phyloP scores from a whole-genome alignment of 2,329 filamentous ascomycete genomes.

The Acrodontium crateriforme region DNA sequence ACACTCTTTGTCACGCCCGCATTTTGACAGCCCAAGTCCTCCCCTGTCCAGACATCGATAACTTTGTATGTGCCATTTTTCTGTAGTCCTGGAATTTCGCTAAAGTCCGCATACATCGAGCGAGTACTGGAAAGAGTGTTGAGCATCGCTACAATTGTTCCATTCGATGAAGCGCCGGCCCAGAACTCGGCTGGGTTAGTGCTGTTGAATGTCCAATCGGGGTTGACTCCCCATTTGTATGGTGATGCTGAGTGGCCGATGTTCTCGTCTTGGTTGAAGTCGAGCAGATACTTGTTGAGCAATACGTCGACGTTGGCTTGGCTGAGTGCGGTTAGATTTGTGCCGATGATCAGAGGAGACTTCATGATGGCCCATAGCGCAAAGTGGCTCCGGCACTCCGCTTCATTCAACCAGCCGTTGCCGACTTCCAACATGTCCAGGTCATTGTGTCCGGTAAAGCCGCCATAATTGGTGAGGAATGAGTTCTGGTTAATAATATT shows the following conservation, averaged over 20 bases:
- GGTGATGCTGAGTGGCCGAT: constrained; percentile 26
- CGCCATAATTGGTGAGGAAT: constrained; percentile 22
- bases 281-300: constrained; percentile 27
- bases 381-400: constrained; percentile 25
- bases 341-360: constrained; percentile 18
- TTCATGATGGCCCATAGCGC: constrained; percentile 29
- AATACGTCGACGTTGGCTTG: constrained; percentile 22
- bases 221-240: constrained; percentile 36
- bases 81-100: constrained; percentile 31
- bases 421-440: constrained; percentile 29
- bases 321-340: constrained; percentile 10
- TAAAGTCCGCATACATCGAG: constrained; percentile 27
- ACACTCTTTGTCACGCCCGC: constrained; percentile 3
- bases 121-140: constrained; percentile 26
- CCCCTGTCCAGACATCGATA: constrained; percentile 34
- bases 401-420: constrained; percentile 22
- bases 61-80: constrained; percentile 24
- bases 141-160: constrained; percentile 35
- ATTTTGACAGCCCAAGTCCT: constrained; percentile 18
- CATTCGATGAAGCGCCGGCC: constrained; percentile 30
- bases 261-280: constrained; percentile 32
- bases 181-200: constrained; percentile 38
- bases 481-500: constrained; percentile 26
- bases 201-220: constrained; percentile 36
- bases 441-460: constrained; percentile 27